These are phyloP conservation scores for Limonium bicolor DNA, from an alignment of 148 eudicot genomes.

Conservation along the genomic window DNA sequence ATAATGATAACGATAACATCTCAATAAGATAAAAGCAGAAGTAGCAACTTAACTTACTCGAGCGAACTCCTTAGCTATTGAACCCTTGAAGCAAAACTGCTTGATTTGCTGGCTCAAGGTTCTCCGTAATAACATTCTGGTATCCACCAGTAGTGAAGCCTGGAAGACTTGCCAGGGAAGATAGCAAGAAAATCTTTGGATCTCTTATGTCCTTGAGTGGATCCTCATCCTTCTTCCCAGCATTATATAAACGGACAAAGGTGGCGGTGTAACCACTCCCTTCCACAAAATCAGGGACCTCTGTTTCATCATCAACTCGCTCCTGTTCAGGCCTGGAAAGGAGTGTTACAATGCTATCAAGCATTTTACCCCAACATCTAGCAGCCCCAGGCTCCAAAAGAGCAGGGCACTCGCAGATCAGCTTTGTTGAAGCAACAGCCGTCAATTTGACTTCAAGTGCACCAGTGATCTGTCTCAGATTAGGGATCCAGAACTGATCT, in stretches of 20 bases:
- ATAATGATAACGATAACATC: not conserved
- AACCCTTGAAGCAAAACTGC: constrained; percentile 61
- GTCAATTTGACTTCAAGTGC: constrained; percentile 65
- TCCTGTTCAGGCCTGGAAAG: constrained; percentile 77
- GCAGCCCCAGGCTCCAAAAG: constrained; percentile 42
- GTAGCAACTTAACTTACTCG: too few species aligned
- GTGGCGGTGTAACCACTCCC: constrained; percentile 68
- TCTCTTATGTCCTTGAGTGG: constrained; percentile 70
- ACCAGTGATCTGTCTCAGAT: constrained; percentile 74
- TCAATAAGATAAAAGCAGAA: not conserved
- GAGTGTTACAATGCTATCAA: constrained; percentile 83
- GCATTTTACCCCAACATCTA: constrained; percentile 69
- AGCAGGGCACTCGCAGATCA: constrained; percentile 60
- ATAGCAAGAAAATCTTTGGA: constrained; percentile 64
- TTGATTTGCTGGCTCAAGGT: constrained; percentile 70
- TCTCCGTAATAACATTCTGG: constrained; percentile 42
- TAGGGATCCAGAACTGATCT: constrained; percentile 86
- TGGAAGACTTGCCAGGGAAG: constrained; percentile 43
- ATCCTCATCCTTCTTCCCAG: constrained; percentile 79
- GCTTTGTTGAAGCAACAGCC: constrained; percentile 75
- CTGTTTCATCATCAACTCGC: constrained; percentile 73
- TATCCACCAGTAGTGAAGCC: constrained; percentile 43
- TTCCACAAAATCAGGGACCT: constrained; percentile 80
- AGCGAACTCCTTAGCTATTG: constrained; percentile 26
- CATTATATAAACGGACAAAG: constrained; percentile 61